Evolutionary conservation across 495 filamentous ascomycete genomes (phyloP), one percentile per base, ranked within the genome.

Genomic region (Hypoxylon fragiforme): DNA sequence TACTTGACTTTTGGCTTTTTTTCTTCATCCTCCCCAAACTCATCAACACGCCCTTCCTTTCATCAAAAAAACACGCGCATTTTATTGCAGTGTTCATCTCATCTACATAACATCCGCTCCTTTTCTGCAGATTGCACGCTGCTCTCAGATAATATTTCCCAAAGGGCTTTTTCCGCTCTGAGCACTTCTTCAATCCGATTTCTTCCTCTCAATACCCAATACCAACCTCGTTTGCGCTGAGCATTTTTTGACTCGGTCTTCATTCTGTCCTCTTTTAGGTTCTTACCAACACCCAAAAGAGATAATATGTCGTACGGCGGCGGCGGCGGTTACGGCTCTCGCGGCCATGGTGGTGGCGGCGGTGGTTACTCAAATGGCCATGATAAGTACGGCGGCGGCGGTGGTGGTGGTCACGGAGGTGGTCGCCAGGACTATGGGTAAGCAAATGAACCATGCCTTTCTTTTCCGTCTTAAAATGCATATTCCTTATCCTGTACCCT

Each of bases 231-330:
- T 63, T 63, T 66, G 57, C 61, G 62, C 53, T 48, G 47, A 44
- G 43, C 54, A 49, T 50, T 50, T 50, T 50, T 50, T 45, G 36
- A 28, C 31, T 34, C 31, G 31, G 7, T 8, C 12, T 13, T 8
- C 31, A 34, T 34, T 13, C 3, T 14, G n/a, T 37, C 14, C 2
- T 37, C 18, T 5, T 37, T 16, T 4, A 15, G 4, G 18, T 37
- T 3, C n/a, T n/a, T n/a, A n/a, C n/a, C n/a, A n/a, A n/a, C n/a
- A n/a, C n/a, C n/a, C n/a, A n/a, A n/a, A n/a, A n/a, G 50, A 45
- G 13, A 46, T 42, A 69, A 31, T 66, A 85, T 89, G 86, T 89
- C 85, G 74, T 90, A 88, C 82, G 83, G 87, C 62, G 87, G 86
- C 60, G 83, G 87, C 62, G 87, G 86, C 60, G 86, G 77, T 65